Conservation (phyloP, 805 yeast species). For the Spathaspora girioi region DNA sequence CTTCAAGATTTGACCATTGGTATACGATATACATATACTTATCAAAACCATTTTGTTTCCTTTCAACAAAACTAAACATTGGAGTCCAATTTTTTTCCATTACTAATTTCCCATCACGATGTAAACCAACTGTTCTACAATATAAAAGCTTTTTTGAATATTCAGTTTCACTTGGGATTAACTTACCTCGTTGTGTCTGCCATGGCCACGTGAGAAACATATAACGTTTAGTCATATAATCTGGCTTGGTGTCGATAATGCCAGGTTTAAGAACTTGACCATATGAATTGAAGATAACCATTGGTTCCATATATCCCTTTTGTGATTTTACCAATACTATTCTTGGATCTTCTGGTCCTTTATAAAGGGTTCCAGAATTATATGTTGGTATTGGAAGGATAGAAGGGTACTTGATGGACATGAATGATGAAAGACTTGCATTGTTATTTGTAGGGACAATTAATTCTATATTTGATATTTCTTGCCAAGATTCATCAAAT, state of each 20-base stretch:
- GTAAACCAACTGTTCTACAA: slow-evolving; percentile 18
- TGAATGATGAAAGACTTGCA: no score
- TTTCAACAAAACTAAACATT: slow-evolving; percentile 19
- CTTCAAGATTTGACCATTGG: slow-evolving; percentile 26
- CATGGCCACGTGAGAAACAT: slow-evolving; percentile 32
- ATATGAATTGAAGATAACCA: slow-evolving; percentile 17
- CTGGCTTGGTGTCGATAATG: neutral
- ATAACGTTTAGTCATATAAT: slow-evolving; percentile 12
- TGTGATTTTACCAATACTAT: slow-evolving; percentile 16
- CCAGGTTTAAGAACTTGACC: neutral
- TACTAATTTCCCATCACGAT: slow-evolving; percentile 7
- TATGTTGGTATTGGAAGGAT: slow-evolving; percentile 9
- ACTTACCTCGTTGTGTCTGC: slow-evolving; percentile 28
- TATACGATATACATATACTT: slow-evolving; percentile 25
- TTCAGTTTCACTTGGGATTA: slow-evolving; percentile 17
- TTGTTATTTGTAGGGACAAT: slow-evolving; percentile 19
- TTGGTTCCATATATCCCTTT: slow-evolving; percentile 22
- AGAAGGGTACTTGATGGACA: slow-evolving; percentile 10
- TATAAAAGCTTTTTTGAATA: slow-evolving; percentile 9
- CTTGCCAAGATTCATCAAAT: slow-evolving; percentile 20
- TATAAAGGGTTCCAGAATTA: slow-evolving; percentile 13
- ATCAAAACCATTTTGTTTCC: slow-evolving; percentile 22
- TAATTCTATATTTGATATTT: slow-evolving; percentile 16
- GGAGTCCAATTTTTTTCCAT: slow-evolving; percentile 40
- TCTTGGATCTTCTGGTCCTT: slow-evolving; percentile 26